These are phyloP conservation scores for Plasmodium berghei DNA, from an alignment of 169 alveolate genomes.

Conservation along the genomic window DNA sequence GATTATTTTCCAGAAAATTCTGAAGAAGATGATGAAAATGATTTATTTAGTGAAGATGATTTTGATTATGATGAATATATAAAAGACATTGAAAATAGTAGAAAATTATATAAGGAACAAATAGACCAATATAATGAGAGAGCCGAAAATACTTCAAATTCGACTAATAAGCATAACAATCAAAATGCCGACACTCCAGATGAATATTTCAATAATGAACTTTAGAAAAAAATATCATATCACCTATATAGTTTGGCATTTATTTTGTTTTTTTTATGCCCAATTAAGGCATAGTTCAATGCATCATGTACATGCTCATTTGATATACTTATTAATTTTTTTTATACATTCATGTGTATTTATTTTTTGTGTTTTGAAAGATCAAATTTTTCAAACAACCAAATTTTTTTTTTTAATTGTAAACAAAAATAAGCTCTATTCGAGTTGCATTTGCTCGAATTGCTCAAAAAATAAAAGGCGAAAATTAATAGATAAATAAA, in stretches of 20 bases:
- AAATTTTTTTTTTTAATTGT: too few relatives aligned
- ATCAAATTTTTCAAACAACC: too few relatives aligned
- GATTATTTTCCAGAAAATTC: neutral
- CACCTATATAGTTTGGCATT: neutral
- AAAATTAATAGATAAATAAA: too few relatives aligned
- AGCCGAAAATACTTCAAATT: neutral
- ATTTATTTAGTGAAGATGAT: constrained; percentile 20
- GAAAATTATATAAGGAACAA: neutral
- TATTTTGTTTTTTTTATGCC: too few relatives aligned
- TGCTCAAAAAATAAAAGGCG: too few relatives aligned
- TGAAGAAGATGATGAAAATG: constrained; percentile 11
- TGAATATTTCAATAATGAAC: neutral
- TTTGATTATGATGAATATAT: constrained; percentile 45
- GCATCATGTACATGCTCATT: too few relatives aligned
- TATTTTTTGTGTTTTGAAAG: too few relatives aligned
- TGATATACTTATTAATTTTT: too few relatives aligned
- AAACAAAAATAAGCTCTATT: too few relatives aligned
- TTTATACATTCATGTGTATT: too few relatives aligned
- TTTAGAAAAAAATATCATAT: neutral
- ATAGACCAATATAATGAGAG: neutral
- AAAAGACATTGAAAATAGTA: neutral
- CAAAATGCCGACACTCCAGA: neutral
- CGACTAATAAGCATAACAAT: neutral
- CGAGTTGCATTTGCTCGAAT: too few relatives aligned
- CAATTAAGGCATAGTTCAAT: too few relatives aligned